phyloP scores from a whole-genome alignment of 2,329 filamentous ascomycete genomes.

The Beauveria caledonica region DNA sequence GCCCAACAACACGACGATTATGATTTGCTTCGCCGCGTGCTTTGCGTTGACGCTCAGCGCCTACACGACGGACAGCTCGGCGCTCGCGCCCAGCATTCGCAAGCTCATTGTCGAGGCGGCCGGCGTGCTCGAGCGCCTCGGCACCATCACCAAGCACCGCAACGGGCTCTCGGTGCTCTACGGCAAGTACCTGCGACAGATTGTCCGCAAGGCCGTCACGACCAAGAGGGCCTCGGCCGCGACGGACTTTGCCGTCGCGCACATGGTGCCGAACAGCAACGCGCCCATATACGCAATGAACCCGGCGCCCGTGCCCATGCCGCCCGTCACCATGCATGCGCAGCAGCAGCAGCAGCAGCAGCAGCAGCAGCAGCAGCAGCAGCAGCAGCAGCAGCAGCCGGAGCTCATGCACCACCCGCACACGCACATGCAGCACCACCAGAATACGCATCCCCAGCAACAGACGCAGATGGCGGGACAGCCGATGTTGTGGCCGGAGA shows the following conservation, averaged over 20 bases:
- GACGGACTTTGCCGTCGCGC: background rate
- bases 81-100: constrained; percentile 53
- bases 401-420: constrained; percentile 8
- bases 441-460: background rate
- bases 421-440: background rate
- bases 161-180: constrained; percentile 54
- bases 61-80: constrained; percentile 47
- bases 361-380: background rate
- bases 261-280: background rate
- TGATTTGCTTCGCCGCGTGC: constrained; percentile 69
- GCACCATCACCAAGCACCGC: constrained; percentile 55
- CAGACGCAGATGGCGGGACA: constrained; percentile 19
- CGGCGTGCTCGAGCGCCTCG: constrained; percentile 60
- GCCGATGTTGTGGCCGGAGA: constrained; percentile 35
- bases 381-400: background rate
- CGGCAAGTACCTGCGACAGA: constrained; percentile 36
- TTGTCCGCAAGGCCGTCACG: constrained; percentile 31
- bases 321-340: background rate
- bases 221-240: constrained; percentile 12
- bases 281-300: constrained; percentile 2
- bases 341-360: background rate
- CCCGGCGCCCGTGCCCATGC: background rate
- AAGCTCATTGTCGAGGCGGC: constrained; percentile 61
- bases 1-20: constrained; percentile 72
- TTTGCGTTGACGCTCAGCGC: constrained; percentile 58